Conservation (phyloP, 1,284 basidiomycete genomes). For the Trametes pubescens region DNA sequence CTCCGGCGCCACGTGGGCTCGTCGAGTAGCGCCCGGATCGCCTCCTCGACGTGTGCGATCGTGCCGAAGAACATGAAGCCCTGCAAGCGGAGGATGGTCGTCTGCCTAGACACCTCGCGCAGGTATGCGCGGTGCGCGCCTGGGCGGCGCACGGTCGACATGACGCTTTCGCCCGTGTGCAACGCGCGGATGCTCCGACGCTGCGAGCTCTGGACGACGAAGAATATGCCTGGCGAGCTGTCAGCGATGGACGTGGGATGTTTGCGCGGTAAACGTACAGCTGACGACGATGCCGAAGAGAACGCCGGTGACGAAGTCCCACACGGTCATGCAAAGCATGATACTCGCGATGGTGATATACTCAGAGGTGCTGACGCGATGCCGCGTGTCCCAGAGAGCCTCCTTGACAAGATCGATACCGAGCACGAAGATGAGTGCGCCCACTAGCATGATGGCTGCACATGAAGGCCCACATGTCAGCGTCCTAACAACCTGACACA, state of each 20-base stretch:
- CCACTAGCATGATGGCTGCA: conserved; percentile 93
- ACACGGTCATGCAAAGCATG: conserved; percentile 91
- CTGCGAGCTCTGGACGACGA: conserved; percentile 93
- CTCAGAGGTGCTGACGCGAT: conserved; percentile 83
- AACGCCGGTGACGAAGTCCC: conserved; percentile 96
- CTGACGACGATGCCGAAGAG: conserved; percentile 92
- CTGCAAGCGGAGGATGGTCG: conserved; percentile 89
- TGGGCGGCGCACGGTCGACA: conserved; percentile 93
- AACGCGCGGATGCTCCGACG: conserved; percentile 83
- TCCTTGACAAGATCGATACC: conserved; percentile 96
- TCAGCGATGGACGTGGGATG: background rate
- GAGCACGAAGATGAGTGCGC: conserved; percentile 93
- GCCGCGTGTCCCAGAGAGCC: conserved; percentile 94
- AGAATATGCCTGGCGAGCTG: conserved; percentile 80
- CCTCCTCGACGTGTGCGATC: conserved; percentile 87
- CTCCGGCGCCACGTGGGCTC: conserved; percentile 78
- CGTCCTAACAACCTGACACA: background rate
- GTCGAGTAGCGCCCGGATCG: conserved; percentile 79
- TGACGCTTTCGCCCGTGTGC: conserved; percentile 81
- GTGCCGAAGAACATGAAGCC: conserved; percentile 98
- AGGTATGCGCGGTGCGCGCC: conserved; percentile 90
- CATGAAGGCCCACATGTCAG: conserved; percentile 42
- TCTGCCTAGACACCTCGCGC: conserved; percentile 91
- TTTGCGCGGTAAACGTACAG: conserved; percentile 57
- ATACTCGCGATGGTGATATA: conserved; percentile 84